Conservation (phyloP, 345 rosid genomes). For the Bruguiera sexangula region DNA sequence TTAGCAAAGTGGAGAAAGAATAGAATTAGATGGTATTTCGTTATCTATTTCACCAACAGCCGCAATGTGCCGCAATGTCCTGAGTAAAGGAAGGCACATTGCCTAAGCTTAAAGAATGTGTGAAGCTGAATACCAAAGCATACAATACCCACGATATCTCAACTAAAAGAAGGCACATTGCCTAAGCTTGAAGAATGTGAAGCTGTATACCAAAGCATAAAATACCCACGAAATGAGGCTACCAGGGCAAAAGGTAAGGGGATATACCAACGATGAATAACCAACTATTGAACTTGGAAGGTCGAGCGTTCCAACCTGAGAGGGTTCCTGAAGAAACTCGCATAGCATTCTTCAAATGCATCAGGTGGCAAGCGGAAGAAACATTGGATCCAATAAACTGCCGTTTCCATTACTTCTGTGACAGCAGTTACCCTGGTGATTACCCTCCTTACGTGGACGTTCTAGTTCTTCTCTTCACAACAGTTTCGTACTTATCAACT, state of each 20-base stretch:
- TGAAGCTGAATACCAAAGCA: neutral
- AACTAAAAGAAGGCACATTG: conserved; percentile 28
- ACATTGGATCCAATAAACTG: conserved; percentile 74
- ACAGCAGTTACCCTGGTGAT: conserved; percentile 53
- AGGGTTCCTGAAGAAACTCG: conserved; percentile 43
- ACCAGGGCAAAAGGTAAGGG: conserved; percentile 11
- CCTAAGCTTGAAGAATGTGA: conserved; percentile 20
- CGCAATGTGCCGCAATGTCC: conserved; percentile 44
- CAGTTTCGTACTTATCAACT: conserved; percentile 44
- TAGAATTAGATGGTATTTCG: conserved; percentile 42
- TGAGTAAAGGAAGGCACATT: conserved; percentile 31
- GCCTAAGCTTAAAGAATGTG: conserved; percentile 15
- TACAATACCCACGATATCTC: conserved; percentile 32
- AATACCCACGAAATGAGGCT: neutral
- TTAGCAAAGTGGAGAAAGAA: neutral
- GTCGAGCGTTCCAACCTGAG: conserved; percentile 24
- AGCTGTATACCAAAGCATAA: neutral
- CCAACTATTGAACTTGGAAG: conserved; percentile 20
- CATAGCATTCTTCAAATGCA: conserved; percentile 61
- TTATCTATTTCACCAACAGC: conserved; percentile 51
- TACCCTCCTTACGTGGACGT: conserved; percentile 48
- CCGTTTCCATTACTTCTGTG: conserved; percentile 82
- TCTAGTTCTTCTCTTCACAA: conserved; percentile 38
- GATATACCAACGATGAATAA: conserved; percentile 18
- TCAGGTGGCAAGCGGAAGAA: conserved; percentile 76